phyloP scores from a whole-genome alignment of 768 basidiomycete species.

The Plicaturopsis crispa region DNA sequence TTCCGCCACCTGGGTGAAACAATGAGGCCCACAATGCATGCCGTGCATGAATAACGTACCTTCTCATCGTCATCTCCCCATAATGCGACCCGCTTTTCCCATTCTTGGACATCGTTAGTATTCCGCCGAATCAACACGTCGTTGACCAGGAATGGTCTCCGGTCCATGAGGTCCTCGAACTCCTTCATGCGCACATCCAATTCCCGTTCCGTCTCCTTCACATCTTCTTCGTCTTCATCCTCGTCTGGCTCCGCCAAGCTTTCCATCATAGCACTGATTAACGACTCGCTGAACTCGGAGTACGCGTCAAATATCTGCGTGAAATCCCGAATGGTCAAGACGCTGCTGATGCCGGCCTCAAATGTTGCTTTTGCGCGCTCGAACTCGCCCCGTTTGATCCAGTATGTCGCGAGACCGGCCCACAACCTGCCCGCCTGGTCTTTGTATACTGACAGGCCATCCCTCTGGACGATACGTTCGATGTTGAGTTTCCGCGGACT shows the following conservation, averaged over 20 bases:
- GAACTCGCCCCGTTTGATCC: conserved; percentile 97
- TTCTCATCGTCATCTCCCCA: conserved; percentile 93
- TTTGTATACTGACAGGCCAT: conserved; percentile 85
- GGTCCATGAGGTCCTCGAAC: conserved; percentile 91
- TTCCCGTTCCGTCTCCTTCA: conserved; percentile 72
- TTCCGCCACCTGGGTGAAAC: conserved; percentile 63
- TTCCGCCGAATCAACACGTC: conserved; percentile 91
- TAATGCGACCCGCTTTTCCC: conserved; percentile 95
- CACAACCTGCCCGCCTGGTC: conserved; percentile 96
- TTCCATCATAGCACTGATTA: conserved; percentile 88
- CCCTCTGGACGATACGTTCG: conserved; percentile 74
- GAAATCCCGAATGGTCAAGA: conserved; percentile 93
- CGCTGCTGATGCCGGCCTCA: conserved; percentile 75
- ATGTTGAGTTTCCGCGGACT: conserved; percentile 73
- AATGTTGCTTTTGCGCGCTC: conserved; percentile 84
- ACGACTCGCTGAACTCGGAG: conserved; percentile 85
- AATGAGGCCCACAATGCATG: conserved; percentile 3
- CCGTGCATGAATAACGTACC: conserved; percentile 32
- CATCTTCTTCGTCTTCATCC: conserved; percentile 70
- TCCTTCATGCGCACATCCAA: conserved; percentile 85
- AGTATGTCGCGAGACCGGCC: conserved; percentile 95
- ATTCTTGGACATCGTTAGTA: conserved; percentile 97
- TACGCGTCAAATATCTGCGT: conserved; percentile 97
- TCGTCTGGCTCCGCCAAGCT: conserved; percentile 73
- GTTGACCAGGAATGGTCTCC: conserved; percentile 92